Conservation (phyloP, 2,329 filamentous ascomycete species). For the Aspergillus hiratsukae region DNA sequence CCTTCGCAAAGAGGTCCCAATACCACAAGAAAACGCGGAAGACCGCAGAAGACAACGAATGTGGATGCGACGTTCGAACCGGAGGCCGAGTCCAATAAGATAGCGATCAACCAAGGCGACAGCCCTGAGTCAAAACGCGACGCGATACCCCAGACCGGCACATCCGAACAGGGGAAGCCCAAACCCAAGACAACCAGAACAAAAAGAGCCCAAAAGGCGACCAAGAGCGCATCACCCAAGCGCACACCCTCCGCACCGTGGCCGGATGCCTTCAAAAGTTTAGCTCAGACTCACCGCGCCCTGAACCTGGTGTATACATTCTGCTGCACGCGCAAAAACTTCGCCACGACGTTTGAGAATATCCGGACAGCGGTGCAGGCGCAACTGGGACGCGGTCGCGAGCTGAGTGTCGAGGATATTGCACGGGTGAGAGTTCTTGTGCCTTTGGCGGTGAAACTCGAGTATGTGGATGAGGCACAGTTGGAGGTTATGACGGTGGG, state of each 20-base stretch:
- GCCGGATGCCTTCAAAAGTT: slow-evolving; percentile 67
- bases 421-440: slow-evolving; percentile 74
- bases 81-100: background rate
- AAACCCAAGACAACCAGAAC: slow-evolving; percentile 9
- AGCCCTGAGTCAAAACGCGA: background rate
- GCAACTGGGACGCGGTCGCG: slow-evolving; percentile 61
- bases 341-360: slow-evolving; percentile 86
- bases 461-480: slow-evolving; percentile 79
- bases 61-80: too few relatives aligned
- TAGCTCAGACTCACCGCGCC: slow-evolving; percentile 75
- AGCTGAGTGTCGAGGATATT: slow-evolving; percentile 71
- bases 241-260: slow-evolving; percentile 52
- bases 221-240: slow-evolving; percentile 3
- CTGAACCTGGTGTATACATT: slow-evolving; percentile 94
- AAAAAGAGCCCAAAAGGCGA: slow-evolving; percentile 1
- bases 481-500: slow-evolving; percentile 71
- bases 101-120: background rate
- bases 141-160: background rate
- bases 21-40: slow-evolving; percentile 5
- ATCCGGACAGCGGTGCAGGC: slow-evolving; percentile 79
- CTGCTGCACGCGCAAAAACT: slow-evolving; percentile 85
- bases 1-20: background rate
- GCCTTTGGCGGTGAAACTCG: slow-evolving; percentile 74
- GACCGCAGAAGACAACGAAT: background rate
- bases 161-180: background rate